Percentiles rank a stretch among this genome's conserved stretches.
phyloP scores from a whole-genome alignment of 2,329 filamentous ascomycete species.

The Bimuria novae-zelandiae region DNA sequence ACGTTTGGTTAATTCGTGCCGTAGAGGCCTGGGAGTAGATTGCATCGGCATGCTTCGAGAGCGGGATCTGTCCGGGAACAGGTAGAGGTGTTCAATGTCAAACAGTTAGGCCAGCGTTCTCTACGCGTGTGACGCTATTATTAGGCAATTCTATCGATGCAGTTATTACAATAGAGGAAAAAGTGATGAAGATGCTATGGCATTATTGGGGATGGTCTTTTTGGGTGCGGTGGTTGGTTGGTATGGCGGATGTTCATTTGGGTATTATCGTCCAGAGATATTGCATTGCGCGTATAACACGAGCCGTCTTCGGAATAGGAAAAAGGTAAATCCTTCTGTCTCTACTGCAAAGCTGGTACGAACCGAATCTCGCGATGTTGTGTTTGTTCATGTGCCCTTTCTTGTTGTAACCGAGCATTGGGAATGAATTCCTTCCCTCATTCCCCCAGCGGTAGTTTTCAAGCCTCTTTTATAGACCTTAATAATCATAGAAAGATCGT shows the following conservation, averaged over 20 bases:
- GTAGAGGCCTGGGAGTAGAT: background rate
- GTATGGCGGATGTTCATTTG: constrained; percentile 23
- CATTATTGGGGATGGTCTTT: constrained; percentile 20
- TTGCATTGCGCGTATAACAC: constrained; percentile 15
- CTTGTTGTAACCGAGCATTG: too few relatives aligned
- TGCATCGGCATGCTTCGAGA: background rate
- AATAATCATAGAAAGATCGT: too few relatives aligned
- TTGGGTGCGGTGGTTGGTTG: constrained; percentile 24
- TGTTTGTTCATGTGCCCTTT: background rate
- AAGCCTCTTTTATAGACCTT: too few relatives aligned
- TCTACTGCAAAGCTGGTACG: background rate
- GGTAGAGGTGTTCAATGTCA: constrained; percentile 13
- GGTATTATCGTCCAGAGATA: constrained; percentile 14
- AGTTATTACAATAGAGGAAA: constrained; percentile 13
- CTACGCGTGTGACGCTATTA: constrained; percentile 14
- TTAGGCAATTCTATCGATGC: constrained; percentile 12
- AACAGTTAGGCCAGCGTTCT: constrained; percentile 6
- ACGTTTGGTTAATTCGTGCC: background rate
- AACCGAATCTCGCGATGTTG: background rate
- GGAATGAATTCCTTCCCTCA: too few relatives aligned
- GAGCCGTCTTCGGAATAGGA: background rate
- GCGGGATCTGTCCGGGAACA: background rate
- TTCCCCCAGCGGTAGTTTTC: too few relatives aligned
- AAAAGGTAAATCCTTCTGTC: background rate
- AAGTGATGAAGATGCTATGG: constrained; percentile 21